Evolutionary conservation across 352 stramenopile genomes (phyloP).

Genomic region (Pythium grandisporangium): DNA sequence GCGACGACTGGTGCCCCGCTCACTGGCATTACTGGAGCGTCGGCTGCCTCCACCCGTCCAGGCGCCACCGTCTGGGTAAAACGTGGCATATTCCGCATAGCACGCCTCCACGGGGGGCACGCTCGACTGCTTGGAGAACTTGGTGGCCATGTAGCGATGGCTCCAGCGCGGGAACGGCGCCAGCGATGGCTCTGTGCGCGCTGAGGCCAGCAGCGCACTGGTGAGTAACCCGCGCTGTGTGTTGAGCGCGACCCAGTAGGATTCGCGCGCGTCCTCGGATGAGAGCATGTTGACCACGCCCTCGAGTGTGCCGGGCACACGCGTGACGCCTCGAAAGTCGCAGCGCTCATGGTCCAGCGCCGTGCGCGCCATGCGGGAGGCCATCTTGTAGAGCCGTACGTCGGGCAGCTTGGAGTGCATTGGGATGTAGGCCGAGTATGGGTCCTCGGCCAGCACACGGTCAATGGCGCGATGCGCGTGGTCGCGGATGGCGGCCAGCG

Average conservation of each 20-base stretch:
- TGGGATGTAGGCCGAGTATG: constrained; percentile 35
- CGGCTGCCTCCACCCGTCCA: neutral
- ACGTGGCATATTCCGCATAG: constrained; percentile 51
- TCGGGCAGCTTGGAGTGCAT: constrained; percentile 46
- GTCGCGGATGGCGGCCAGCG: constrained; percentile 42
- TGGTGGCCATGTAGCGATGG: constrained; percentile 50
- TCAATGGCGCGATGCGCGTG: constrained; percentile 38
- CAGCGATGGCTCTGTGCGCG: constrained; percentile 13
- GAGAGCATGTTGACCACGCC: constrained; percentile 46
- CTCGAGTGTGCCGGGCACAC: constrained; percentile 46
- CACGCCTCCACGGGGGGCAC: constrained; percentile 43
- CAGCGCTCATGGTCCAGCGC: constrained; percentile 21
- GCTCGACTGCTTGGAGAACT: constrained; percentile 42
- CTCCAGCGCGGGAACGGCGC: constrained; percentile 54
- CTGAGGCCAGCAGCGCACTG: constrained; percentile 27
- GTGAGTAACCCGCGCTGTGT: constrained; percentile 51
- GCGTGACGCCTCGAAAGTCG: constrained; percentile 63
- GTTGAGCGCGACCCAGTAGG: constrained; percentile 68
- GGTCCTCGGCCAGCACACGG: constrained; percentile 34
- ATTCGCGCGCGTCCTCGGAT: constrained; percentile 44
- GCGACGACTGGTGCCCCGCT: neutral
- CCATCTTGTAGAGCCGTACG: constrained; percentile 52
- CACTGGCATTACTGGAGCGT: no score
- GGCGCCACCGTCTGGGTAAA: neutral
- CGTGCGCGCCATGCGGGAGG: constrained; percentile 8